phyloP scores from a whole-genome alignment of 1,284 basidiomycete species.

The Papiliotrema flavescens region DNA sequence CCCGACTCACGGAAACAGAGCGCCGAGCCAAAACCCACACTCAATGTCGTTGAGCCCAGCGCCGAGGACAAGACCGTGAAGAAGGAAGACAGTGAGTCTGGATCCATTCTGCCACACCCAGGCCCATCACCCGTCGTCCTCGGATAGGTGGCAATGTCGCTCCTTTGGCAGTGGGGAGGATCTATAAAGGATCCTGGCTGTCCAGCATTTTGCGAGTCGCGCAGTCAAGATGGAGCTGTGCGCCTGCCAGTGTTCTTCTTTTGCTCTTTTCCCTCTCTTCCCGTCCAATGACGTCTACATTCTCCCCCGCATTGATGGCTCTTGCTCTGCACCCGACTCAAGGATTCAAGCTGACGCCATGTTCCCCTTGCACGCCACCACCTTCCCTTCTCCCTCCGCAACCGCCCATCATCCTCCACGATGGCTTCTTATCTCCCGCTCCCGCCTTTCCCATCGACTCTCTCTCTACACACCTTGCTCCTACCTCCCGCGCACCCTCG shows the following conservation, averaged over 20 bases:
- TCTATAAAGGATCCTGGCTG: too few relatives aligned
- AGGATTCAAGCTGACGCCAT: slow-evolving; percentile 6
- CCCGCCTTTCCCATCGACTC: slow-evolving; percentile 10
- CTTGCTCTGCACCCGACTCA: not conserved
- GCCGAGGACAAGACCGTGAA: slow-evolving; percentile 7
- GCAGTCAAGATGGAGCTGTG: not conserved
- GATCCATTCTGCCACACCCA: not conserved
- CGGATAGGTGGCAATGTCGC: not conserved
- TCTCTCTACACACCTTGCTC: slow-evolving; percentile 7
- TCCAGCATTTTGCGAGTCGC: not conserved
- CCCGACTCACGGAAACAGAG: slow-evolving; percentile 2
- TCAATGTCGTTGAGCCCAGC: slow-evolving; percentile 9
- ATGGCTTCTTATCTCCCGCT: slow-evolving; percentile 12
- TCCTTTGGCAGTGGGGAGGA: not conserved
- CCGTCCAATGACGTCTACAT: not conserved
- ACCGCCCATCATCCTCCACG: slow-evolving; percentile 8
- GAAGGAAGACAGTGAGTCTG: slow-evolving; percentile 18
- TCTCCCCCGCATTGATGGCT: not conserved
- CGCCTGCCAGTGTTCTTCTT: not conserved
- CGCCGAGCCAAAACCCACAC: slow-evolving; percentile 4
- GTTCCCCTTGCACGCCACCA: not conserved
- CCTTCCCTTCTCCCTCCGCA: not conserved
- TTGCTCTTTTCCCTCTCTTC: not conserved
- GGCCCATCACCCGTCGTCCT: not conserved
- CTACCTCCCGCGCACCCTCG: slow-evolving; percentile 6